Evolutionary conservation across 1,284 basidiomycete species (phyloP), one percentile per base, ranked within the genome.

Genomic region (Cerrena zonata): DNA sequence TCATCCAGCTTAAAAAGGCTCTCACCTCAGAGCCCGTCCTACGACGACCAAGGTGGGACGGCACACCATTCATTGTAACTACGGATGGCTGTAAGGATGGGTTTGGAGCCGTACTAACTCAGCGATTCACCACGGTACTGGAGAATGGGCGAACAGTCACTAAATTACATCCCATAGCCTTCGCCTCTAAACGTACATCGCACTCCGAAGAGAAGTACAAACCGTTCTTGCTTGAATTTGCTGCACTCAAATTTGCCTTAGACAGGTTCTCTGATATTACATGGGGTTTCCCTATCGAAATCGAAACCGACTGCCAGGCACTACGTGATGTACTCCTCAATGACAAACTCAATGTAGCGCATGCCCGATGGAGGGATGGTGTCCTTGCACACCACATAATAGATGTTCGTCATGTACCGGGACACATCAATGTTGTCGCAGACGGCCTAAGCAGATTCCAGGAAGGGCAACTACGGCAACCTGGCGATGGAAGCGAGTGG

Each of bases 401-500:
- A 3, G 47, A 48, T 21, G 52, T 57, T n/a, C 46, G 54, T 11
- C 56, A 57, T 30, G 24, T 53, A n/a, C 56, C 54, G 11, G 54
- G 56, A 15, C 47, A 25, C 3, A 44, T 30, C 40, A 56, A 55
- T 39, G 30, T 37, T 5, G 47, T 53, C 0, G 56, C 50, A 0
- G 56, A 57, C 37, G 56, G 51, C 7, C 38, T 52, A 15, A 54
- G 53, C 44, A 25, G 50, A 15, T 22, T 10, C 15, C 41, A 21
- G n/a, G 52, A 56, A 18, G 36, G 36, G 13, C 12, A n/a, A 13
- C 19, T 22, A 18, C 21, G 25, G 5, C n/a, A 2, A 2, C 13
- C 43, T 18, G 66, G 60, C 0, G 63, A 74, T 39, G 65, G 69
- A 1, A 58, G 62, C 46, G 60, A 64, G 25, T 69, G 66, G 65